Percentiles rank a stretch among this genome's conserved stretches.
Evolutionary conservation across 139 green algal species (phyloP).

Genomic region (Astrephomene gubernaculifera): DNA sequence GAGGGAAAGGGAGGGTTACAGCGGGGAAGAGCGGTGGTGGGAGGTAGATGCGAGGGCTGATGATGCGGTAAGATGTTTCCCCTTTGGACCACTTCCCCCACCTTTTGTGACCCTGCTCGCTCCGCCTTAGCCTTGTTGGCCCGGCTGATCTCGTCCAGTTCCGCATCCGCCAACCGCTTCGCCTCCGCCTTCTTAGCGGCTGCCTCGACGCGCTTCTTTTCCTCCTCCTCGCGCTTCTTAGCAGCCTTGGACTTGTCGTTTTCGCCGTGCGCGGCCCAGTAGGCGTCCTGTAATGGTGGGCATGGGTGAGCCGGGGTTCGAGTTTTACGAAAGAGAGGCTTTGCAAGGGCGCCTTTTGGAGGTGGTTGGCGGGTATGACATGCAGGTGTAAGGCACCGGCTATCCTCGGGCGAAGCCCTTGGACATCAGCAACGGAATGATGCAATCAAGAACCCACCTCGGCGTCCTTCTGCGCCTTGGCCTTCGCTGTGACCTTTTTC

Average conservation of each 20-base stretch:
- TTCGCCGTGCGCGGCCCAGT: constrained; percentile 58
- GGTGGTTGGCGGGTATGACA: neutral
- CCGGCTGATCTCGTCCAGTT: constrained; percentile 67
- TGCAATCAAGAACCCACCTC: too few species aligned
- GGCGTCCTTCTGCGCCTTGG: constrained; percentile 43
- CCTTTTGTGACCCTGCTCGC: constrained; percentile 42
- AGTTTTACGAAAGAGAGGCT: neutral
- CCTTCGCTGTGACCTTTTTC: constrained; percentile 50
- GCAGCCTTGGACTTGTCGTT: constrained; percentile 69
- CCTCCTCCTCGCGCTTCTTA: constrained; percentile 74
- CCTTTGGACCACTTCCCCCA: neutral
- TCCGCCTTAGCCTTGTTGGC: constrained; percentile 63
- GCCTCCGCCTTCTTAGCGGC: constrained; percentile 69
- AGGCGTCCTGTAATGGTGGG: constrained; percentile 40
- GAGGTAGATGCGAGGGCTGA: neutral
- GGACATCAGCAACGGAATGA: too few species aligned
- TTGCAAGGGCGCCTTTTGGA: neutral
- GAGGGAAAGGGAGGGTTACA: neutral
- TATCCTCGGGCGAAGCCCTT: too few species aligned
- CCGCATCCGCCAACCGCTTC: constrained; percentile 71
- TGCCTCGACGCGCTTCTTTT: constrained; percentile 64
- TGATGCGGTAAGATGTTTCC: neutral
- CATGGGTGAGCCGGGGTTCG: neutral
- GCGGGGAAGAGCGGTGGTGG: neutral
- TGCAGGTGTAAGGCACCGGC: too few species aligned